A percentile compares a stretch with the other conserved stretches of the same genome.
phyloP scores from a whole-genome alignment of 164 flowering plant genomes.

The Magnolia changhungtana region DNA sequence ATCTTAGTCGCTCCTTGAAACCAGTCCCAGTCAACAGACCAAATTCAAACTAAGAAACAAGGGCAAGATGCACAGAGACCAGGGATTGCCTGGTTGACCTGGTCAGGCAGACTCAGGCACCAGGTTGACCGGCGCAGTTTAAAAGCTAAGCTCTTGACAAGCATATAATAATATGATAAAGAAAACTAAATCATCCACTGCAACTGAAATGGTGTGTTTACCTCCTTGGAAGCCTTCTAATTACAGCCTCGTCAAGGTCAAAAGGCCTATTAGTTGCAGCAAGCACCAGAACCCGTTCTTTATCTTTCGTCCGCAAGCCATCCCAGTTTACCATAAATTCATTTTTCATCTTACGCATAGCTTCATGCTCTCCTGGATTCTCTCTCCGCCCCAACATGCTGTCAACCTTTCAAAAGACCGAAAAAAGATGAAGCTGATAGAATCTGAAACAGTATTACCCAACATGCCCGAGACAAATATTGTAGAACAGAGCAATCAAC shows the following conservation, averaged over 20 bases:
- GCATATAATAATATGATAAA: not conserved
- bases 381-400: slow-evolving; percentile 95
- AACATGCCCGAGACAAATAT: not conserved
- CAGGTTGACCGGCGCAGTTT: not conserved
- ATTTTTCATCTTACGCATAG: slow-evolving; percentile 98
- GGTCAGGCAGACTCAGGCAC: not conserved
- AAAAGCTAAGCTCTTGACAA: not conserved
- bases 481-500: not conserved
- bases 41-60: not conserved
- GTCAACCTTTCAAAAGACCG: slow-evolving; percentile 61
- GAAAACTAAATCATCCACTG: not conserved
- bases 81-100: not conserved
- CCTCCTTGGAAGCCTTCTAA: slow-evolving; percentile 90
- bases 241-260: slow-evolving; percentile 96
- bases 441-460: not conserved
- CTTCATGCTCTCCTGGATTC: slow-evolving; percentile 95
- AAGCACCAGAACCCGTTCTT: slow-evolving; percentile 84
- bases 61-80: not conserved
- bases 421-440: not conserved
- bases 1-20: not conserved
- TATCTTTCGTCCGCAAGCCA: slow-evolving; percentile 87
- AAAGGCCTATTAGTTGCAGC: slow-evolving; percentile 97
- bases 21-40: not conserved
- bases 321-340: slow-evolving; percentile 99
- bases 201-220: slow-evolving; percentile 18